phyloP scores from a whole-genome alignment of 805 yeast genomes.

The Suhomyces xylopsoci region DNA sequence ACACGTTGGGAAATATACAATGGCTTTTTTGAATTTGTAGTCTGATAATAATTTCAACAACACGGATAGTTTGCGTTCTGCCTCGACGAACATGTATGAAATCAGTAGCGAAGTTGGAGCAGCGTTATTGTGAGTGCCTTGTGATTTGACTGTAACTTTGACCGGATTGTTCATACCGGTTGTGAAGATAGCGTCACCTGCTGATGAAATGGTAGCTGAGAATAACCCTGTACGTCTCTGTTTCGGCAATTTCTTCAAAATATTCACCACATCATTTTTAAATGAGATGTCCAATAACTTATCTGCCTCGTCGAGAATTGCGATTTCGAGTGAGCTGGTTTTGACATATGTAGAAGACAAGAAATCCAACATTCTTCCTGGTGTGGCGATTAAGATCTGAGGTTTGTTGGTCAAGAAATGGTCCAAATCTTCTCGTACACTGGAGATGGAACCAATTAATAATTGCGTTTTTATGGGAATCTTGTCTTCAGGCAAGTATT shows the following conservation, averaged over 20 bases:
- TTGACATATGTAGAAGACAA: constrained; percentile 56
- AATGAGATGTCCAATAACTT: constrained; percentile 78
- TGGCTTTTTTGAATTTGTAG: constrained; percentile 68
- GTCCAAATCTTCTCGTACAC: constrained; percentile 70
- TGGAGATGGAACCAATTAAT: constrained; percentile 60
- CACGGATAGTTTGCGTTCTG: constrained; percentile 58
- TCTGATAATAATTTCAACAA: constrained; percentile 52
- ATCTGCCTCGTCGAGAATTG: constrained; percentile 92
- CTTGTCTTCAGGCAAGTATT: constrained; percentile 51
- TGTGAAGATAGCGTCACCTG: constrained; percentile 73
- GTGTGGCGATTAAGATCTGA: constrained; percentile 84
- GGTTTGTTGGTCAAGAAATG: constrained; percentile 54
- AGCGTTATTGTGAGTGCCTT: constrained; percentile 25
- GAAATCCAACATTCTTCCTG: constrained; percentile 83
- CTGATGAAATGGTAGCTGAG: constrained; percentile 87
- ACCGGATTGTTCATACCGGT: constrained; percentile 95
- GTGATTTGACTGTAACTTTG: constrained; percentile 70
- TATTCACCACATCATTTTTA: constrained; percentile 61
- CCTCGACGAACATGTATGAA: constrained; percentile 55
- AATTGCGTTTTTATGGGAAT: constrained; percentile 51
- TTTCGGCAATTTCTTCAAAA: constrained; percentile 71
- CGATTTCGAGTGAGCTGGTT: constrained; percentile 62
- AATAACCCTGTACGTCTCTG: constrained; percentile 93
- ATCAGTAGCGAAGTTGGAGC: constrained; percentile 66
- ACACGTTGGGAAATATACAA: constrained; percentile 93